phyloP scores from a whole-genome alignment of 2,329 filamentous ascomycete species.

The Hortaea werneckii region DNA sequence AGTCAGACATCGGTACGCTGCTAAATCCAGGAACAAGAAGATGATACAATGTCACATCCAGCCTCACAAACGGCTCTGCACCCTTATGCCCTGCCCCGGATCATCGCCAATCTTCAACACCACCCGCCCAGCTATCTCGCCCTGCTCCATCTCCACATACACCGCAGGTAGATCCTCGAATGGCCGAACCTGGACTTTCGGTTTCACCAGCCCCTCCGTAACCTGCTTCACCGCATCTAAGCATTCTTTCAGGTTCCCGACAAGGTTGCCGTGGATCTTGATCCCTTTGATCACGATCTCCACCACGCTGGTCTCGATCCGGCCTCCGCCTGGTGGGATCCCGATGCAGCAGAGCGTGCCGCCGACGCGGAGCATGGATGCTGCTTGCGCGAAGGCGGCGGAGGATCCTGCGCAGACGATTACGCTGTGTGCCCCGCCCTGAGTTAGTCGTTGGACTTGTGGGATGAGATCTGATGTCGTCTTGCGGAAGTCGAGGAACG shows the following conservation, averaged over 20 bases:
- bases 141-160: conserved; percentile 37
- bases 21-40: no score
- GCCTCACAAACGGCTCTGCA: neutral
- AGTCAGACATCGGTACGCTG: no score
- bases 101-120: conserved; percentile 32
- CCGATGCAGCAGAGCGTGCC: conserved; percentile 36
- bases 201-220: conserved; percentile 31
- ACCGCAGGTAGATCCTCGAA: conserved; percentile 34
- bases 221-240: conserved; percentile 38
- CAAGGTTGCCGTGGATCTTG: conserved; percentile 34
- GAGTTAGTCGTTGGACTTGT: no score
- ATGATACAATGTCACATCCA: no score
- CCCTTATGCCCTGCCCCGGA: conserved; percentile 1
- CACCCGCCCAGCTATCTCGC: conserved; percentile 33
- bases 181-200: conserved; percentile 31
- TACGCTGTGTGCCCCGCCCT: conserved; percentile 29
- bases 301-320: conserved; percentile 32
- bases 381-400: conserved; percentile 32
- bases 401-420: conserved; percentile 34
- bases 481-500: no score
- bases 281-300: conserved; percentile 38
- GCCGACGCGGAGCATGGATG: conserved; percentile 35
- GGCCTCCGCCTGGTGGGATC: conserved; percentile 31
- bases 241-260: conserved; percentile 37
- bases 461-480: no score